Evolutionary conservation across 2,329 filamentous ascomycete genomes (phyloP), one percentile per base, ranked within the genome.

Genomic region (Endoconidiophora polonica): DNA sequence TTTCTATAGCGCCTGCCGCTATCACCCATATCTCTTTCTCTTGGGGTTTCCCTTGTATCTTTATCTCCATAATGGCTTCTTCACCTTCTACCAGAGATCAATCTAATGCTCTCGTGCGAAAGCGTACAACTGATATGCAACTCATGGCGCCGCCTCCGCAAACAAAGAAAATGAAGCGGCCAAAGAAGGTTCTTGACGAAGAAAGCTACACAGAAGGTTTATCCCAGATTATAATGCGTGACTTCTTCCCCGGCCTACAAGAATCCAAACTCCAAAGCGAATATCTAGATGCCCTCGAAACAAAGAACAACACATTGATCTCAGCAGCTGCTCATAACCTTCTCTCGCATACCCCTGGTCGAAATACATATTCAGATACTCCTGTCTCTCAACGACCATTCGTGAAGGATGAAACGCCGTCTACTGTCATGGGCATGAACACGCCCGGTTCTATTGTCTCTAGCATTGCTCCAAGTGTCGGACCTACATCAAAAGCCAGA

Each of bases 161-260:
- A 3, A 71, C 80, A 40, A 96, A 94, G 64, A 82, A 86, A 52
- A 94, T 95, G 60, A 95, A 95, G 66, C 77, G 91, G 48, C 91
- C 91, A 0, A 79, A 81, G 55, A 83, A 82, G 55, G 79, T 95
- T 24, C 76, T 98, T 24, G 86, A 94, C 63, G 91, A 98, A 70
- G 90, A 98, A 57, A 79, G 83, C 48, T 98, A 98, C 64, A 91
- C 86, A 2, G 79, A 87, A 52, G 83, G 85, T 1, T 72, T 98
- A 24, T 94, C 88, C 0, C 82, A 91, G 57, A 96, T 98, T 61
- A 94, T 98, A 55, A 86, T 86, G 7, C 80, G 91, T 56, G 91
- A 98, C 69, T 98, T 94, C 69, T 98, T 96, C 59, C 91, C 91
- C 0, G 91, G 90, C 0, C 72, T 98, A 0, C 68, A 88, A 3